These are phyloP conservation scores for Euphorbia corollata DNA, from an alignment of 441 rosid genomes.

Conservation along the genomic window DNA sequence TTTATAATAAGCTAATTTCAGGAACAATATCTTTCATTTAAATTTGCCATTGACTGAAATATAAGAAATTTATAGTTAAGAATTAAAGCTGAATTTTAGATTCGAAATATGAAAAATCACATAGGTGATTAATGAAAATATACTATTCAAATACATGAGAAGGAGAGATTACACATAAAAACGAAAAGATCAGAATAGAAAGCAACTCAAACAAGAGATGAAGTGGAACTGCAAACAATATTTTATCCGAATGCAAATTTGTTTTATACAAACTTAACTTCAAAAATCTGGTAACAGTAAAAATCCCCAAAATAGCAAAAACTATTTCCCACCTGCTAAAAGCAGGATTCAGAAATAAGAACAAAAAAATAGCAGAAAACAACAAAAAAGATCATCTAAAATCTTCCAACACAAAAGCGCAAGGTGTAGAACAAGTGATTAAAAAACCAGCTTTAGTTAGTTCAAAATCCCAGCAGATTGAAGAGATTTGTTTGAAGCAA, in stretches of 20 bases:
- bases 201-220: not conserved
- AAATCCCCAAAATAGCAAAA: slow-evolving; percentile 12
- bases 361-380: too few species aligned
- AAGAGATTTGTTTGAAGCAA: slow-evolving; percentile 18
- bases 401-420: slow-evolving; percentile 21
- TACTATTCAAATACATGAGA: slow-evolving; percentile 1
- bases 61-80: not conserved
- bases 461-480: not conserved
- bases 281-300: not conserved
- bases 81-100: not conserved
- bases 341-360: not conserved
- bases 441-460: not conserved
- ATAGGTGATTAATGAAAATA: not conserved
- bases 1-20: not conserved
- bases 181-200: too few species aligned
- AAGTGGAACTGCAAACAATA: not conserved
- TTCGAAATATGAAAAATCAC: not conserved
- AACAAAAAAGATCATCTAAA: slow-evolving; percentile 13
- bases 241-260: too few species aligned
- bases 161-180: not conserved
- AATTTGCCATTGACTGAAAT: not conserved
- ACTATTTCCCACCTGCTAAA: slow-evolving; percentile 18
- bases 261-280: not conserved
- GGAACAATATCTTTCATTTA: not conserved
- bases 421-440: not conserved